Conservation (phyloP, 371 early-diverging fungal genomes). For the Smittium mucronatum region DNA sequence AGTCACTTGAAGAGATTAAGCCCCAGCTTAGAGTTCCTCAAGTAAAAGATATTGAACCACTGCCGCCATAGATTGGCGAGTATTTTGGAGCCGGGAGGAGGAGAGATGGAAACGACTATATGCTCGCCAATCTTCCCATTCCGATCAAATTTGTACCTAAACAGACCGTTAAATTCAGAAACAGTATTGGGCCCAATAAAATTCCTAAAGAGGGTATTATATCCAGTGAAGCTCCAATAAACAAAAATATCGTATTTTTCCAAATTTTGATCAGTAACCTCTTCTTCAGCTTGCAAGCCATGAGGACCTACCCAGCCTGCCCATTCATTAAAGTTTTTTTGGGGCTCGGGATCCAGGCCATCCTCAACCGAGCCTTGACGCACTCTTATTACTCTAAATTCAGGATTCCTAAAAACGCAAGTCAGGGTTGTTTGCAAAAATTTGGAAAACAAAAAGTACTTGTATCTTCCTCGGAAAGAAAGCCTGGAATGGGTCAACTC, state of each 20-base stretch:
- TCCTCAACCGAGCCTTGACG: neutral
- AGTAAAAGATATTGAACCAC: neutral
- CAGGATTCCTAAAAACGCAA: neutral
- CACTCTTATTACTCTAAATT: neutral
- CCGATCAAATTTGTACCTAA: neutral
- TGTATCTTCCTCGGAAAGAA: neutral
- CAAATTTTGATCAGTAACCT: neutral
- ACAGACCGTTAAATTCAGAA: neutral
- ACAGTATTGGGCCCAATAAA: neutral
- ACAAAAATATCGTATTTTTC: neutral
- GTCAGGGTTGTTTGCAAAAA: neutral
- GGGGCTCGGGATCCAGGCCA: neutral
- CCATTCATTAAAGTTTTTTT: neutral
- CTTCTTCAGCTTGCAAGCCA: neutral
- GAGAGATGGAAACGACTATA: neutral
- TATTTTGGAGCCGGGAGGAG: neutral
- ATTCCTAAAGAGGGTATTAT: neutral
- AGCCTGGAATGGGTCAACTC: neutral
- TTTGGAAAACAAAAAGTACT: neutral
- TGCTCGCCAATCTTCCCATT: neutral
- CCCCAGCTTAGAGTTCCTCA: neutral
- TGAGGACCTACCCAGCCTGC: neutral
- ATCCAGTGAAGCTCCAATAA: neutral
- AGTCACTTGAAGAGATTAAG: neutral
- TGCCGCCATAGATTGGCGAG: neutral